Base-by-base conservation (phyloP, 2,329 filamentous ascomycete genomes). In the Exophiala viscosa region DNA sequence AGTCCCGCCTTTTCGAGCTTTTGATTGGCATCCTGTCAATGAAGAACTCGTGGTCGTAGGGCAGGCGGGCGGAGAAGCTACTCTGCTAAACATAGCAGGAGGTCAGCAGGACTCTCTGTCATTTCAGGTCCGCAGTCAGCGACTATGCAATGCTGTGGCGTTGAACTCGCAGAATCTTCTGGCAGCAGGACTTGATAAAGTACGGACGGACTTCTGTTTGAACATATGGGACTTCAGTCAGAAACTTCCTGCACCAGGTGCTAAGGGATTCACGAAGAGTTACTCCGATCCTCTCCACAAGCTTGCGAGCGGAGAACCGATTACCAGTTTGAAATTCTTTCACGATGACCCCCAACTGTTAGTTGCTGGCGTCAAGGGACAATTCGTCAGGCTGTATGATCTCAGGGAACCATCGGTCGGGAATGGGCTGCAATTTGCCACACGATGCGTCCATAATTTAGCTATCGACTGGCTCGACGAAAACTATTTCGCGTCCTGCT, bases 271-370 rank as follows among this genome's bases (percentile, higher is more conserved):
- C 48, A 53, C 52, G 2, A 63, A 62, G 50, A 54, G 36, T 35
- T 58, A 55, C 20, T 52, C 50, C 11, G 75, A 77, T 60, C 82
- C 83, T 2, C 71, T 82, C 55, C 74, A 77, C 60, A 82, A 82
- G 59, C 66, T 85, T 28, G 82, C 81, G 28, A 82, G 78, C 57
- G 82, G 80, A 13, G 75, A 86, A 61, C 76, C 79, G 2, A 82
- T 85, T 39, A 81, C 79, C 1, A 85, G 82, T 65, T 78, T 85
- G 58, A 81, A 84, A 57, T 86, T 85, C 67, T 84, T 84, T 58
- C 69, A 73, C 18, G 71, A 75, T 45, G 78, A 83, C 58, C 81
- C 82, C 34, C 79, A 83, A 59, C 77, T 78, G n/a, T 65, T 86
- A 28, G 74, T 85, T 18, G 76, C 81, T 20, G 81, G 81, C 33